These are phyloP conservation scores for Paramecium primaurelia DNA, from an alignment of 73 alveolate species.

Conservation along the genomic window DNA sequence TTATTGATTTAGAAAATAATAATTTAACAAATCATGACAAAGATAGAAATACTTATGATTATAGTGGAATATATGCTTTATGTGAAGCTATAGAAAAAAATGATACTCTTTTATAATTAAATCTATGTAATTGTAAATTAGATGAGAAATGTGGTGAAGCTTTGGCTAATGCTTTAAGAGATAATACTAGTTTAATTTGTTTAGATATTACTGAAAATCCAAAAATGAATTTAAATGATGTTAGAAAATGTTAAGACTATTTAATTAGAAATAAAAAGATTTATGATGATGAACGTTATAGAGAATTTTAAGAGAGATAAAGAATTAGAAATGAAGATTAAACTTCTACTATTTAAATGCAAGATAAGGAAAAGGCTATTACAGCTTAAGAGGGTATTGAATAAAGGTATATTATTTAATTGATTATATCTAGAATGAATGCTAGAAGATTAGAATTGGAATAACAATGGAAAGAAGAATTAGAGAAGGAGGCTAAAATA, in stretches of 20 bases:
- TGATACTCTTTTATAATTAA: constrained; percentile 56
- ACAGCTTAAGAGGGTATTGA: constrained; percentile 44
- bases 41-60: constrained; percentile 19
- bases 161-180: constrained; percentile 45
- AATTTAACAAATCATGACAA: constrained; percentile 54
- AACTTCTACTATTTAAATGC: not conserved
- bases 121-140: constrained; percentile 43
- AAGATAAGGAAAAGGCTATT: not conserved
- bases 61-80: constrained; percentile 50
- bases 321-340: constrained; percentile 60
- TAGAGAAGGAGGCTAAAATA: not conserved
- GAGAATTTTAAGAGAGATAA: constrained; percentile 65
- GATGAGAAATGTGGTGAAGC: constrained; percentile 64
- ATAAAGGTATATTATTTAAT: not conserved
- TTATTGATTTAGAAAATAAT: constrained; percentile 67
- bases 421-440: not conserved
- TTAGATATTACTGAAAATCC: constrained; percentile 63
- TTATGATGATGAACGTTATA: constrained; percentile 63
- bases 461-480: constrained; percentile 1
- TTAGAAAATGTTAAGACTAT: constrained; percentile 54
- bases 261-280: constrained; percentile 64
- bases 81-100: constrained; percentile 62
- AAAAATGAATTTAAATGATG: constrained; percentile 56
- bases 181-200: constrained; percentile 48
- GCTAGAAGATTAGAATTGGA: constrained; percentile 17